Conservation (phyloP, 768 basidiomycete genomes). For the Kwoniella dejecticola region DNA sequence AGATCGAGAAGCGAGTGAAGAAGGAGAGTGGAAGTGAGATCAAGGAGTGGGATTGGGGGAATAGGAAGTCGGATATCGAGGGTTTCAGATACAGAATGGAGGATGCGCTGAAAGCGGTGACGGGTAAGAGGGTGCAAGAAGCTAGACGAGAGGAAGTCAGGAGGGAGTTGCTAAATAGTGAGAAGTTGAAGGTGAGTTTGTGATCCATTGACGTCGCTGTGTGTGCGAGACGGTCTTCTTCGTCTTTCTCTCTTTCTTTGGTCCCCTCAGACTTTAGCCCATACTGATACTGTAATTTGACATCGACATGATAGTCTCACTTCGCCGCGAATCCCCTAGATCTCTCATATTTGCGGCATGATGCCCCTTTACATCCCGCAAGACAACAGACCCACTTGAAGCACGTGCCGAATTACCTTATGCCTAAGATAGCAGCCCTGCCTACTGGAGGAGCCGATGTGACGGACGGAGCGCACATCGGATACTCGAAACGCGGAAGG, state of each 20-base stretch:
- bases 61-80: conserved; percentile 87
- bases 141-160: conserved; percentile 92
- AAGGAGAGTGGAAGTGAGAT: conserved; percentile 63
- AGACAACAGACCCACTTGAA: conserved; percentile 93
- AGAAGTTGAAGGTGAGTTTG: conserved; percentile 82
- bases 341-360: conserved; percentile 87
- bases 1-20: conserved; percentile 73
- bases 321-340: conserved; percentile 97
- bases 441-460: conserved; percentile 48
- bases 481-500: conserved; percentile 67
- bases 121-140: conserved; percentile 80
- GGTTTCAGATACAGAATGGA: conserved; percentile 98
- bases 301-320: too few relatives aligned
- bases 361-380: conserved; percentile 88
- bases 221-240: too few relatives aligned
- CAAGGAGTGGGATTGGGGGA: conserved; percentile 84
- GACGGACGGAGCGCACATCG: conserved; percentile 64
- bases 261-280: too few relatives aligned
- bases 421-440: conserved; percentile 72
- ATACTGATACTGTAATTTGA: too few relatives aligned
- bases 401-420: conserved; percentile 87
- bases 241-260: too few relatives aligned
- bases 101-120: conserved; percentile 86
- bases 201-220: not conserved
- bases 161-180: conserved; percentile 88